Evolutionary conservation across 2,329 filamentous ascomycete genomes (phyloP).

Genomic region (Fusarium nodosum): DNA sequence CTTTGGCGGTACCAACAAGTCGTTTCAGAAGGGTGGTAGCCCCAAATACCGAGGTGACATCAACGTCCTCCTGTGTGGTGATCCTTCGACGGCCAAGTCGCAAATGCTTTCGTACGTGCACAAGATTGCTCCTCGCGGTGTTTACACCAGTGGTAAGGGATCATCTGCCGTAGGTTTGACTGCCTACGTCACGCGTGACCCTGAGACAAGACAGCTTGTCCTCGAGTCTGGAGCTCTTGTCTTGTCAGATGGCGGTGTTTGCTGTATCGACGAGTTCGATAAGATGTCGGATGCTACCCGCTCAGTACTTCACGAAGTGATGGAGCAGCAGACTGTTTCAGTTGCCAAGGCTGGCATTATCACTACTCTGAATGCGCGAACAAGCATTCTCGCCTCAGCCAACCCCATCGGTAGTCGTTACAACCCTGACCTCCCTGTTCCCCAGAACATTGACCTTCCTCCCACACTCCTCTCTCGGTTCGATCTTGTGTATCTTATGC

Average conservation of each 20-base stretch:
- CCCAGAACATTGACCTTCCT: conserved; percentile 97
- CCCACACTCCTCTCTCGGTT: conserved; percentile 96
- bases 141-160: conserved; percentile 86
- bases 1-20: conserved; percentile 98
- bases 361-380: conserved; percentile 94
- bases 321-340: conserved; percentile 89
- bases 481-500: conserved; percentile 95
- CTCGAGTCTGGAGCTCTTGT: conserved; percentile 85
- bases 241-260: conserved; percentile 84
- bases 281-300: conserved; percentile 86
- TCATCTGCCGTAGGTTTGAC: conserved; percentile 86
- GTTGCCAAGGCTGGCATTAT: conserved; percentile 94
- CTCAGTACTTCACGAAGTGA: conserved; percentile 87
- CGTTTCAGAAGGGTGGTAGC: conserved; percentile 94
- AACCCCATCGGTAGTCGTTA: conserved; percentile 99
- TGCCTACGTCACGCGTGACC: conserved; percentile 84
- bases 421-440: conserved; percentile 94
- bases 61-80: conserved; percentile 95
- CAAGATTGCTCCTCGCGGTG: conserved; percentile 92
- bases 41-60: conserved; percentile 98
- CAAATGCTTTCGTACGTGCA: conserved; percentile 95
- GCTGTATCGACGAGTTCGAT: conserved; percentile 88
- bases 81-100: conserved; percentile 96
- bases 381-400: conserved; percentile 94
- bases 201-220: conserved; percentile 83